Evolutionary conservation across 805 yeast species (phyloP), one percentile per base, ranked within the genome.

Genomic region (Yarrowia phangngaensis): DNA sequence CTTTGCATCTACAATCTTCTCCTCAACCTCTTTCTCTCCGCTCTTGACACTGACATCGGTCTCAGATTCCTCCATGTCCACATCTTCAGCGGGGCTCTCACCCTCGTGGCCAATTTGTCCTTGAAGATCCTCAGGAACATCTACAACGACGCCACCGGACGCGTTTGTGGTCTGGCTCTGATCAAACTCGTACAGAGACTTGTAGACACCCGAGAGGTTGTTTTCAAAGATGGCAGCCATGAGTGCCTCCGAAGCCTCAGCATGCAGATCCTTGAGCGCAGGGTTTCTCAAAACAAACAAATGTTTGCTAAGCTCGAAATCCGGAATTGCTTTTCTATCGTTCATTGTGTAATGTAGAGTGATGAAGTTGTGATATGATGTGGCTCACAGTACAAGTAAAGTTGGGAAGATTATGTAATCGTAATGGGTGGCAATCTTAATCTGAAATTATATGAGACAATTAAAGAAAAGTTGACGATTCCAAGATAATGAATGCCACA

Each of bases 201-300:
- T 70, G 67, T 87, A 92, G 65, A 86, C 84, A 7, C 96, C 94
- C 1, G 84, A 95, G 74, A 88, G 74, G 56, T 78, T 72, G 43
- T 81, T 76, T 20, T 70, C 67, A 54, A 72, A 70, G 58, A 92
- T 79, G 34, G 74, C 69, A 27, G 66, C 70, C 29, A 76, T 56
- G 32, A 90, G 69, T 36, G 73, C 73, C 40, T 64, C 58, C 50
- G 70, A 60, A 17, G 76, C 65, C 12, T 64, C 63, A 12, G 72
- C 74, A 57, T 73, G 76, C 58, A 64, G 66, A 54, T 54, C 59
- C 56, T 60, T 53, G 43, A 69, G 61, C 24, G 61, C 68, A 20
- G 70, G 68, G 35, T 62, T 64, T 26, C 71, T 69, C 52, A 84
- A 70, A 45, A 78, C 72, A 64, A 84, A 90, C 28, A 89, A 84